These are phyloP conservation scores for Thielaviopsis euricoi DNA, from an alignment of 2,329 filamentous ascomycete genomes.

Conservation along the genomic window DNA sequence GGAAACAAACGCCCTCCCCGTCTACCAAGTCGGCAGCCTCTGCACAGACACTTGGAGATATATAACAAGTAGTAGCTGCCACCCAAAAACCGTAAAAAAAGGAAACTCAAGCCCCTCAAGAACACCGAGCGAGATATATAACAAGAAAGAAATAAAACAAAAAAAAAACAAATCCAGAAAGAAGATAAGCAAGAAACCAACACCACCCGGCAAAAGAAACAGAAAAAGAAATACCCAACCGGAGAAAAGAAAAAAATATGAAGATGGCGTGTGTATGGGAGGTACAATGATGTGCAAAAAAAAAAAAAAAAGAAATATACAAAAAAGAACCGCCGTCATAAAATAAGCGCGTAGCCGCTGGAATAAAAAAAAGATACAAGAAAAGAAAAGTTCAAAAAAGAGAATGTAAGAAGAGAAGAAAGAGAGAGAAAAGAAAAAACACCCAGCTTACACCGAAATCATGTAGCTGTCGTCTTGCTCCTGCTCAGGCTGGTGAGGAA, in stretches of 20 bases:
- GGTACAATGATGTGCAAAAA: background rate
- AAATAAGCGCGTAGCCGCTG: background rate
- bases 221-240: background rate
- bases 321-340: background rate
- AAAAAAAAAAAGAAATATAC: background rate
- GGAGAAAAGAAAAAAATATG: too few species aligned
- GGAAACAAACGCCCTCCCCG: background rate
- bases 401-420: background rate
- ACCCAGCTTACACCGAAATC: constrained; percentile 43
- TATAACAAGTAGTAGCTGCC: background rate
- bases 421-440: background rate
- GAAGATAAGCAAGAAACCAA: background rate
- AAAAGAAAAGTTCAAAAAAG: background rate
- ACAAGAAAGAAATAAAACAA: background rate
- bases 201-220: constrained; percentile 1
- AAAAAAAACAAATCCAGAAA: background rate
- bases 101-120: constrained; percentile 1
- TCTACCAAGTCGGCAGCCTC: constrained; percentile 9
- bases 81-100: constrained; percentile 5
- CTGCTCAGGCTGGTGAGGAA: background rate
- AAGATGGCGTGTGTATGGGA: background rate
- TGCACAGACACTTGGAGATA: constrained; percentile 10
- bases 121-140: background rate
- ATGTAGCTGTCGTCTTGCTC: constrained; percentile 50
- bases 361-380: background rate